Conservation (phyloP, 306 rosid genomes). For the Argentina anserina region DNA sequence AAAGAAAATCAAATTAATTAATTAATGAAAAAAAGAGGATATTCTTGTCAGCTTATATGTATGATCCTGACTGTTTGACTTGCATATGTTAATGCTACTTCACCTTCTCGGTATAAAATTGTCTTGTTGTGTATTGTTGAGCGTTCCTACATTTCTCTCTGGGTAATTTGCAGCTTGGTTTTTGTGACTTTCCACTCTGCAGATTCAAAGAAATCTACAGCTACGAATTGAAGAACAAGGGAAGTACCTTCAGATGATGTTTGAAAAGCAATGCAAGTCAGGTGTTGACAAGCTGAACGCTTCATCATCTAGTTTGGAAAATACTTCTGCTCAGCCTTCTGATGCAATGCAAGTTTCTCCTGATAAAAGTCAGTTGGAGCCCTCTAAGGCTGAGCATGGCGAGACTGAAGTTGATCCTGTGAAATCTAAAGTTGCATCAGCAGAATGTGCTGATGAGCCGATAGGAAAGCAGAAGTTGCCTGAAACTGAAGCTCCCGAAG, state of each 20-base stretch:
- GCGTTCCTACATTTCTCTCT: neutral
- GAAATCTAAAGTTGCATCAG: constrained; percentile 27
- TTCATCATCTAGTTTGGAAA: constrained; percentile 35
- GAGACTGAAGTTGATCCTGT: constrained; percentile 31
- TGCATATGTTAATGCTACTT: neutral
- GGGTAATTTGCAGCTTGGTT: neutral
- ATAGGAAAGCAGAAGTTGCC: constrained; percentile 39
- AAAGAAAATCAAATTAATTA: neutral
- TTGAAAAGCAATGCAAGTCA: constrained; percentile 74
- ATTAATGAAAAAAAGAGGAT: neutral
- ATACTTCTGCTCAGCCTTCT: constrained; percentile 39
- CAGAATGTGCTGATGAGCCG: constrained; percentile 28
- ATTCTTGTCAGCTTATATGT: neutral
- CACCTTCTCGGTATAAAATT: neutral
- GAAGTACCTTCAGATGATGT: constrained; percentile 88
- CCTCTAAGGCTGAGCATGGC: constrained; percentile 37
- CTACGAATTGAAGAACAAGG: constrained; percentile 98
- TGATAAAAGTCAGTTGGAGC: constrained; percentile 46
- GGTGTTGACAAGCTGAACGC: constrained; percentile 33
- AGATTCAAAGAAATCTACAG: constrained; percentile 96
- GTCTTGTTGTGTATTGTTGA: neutral
- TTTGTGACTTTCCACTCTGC: constrained; percentile 6
- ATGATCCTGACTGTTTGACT: neutral
- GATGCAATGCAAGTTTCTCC: constrained; percentile 45
- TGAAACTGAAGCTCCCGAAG: constrained; percentile 30